These are phyloP conservation scores for Digitaria exilis DNA, from an alignment of 202 grass and related monocot genomes.

Conservation along the genomic window DNA sequence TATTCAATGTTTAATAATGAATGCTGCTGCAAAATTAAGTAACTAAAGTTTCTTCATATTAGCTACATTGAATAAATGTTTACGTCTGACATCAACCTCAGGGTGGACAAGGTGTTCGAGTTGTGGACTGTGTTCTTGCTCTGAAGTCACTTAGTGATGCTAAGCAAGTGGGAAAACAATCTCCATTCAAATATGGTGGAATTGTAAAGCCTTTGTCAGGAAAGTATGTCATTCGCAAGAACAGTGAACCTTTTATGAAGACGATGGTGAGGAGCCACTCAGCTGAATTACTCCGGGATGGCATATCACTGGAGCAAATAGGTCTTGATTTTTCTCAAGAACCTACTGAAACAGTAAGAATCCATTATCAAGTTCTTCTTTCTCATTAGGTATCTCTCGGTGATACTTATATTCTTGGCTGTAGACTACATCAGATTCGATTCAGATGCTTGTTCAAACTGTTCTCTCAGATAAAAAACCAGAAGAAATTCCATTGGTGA, in stretches of 20 bases:
- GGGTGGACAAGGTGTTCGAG: conserved; percentile 86
- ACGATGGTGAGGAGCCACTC: conserved; percentile 70
- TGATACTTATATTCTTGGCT: conserved; percentile 29
- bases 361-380: conserved; percentile 29
- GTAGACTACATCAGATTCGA: conserved; percentile 69
- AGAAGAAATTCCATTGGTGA: conserved; percentile 84
- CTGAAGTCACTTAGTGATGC: conserved; percentile 74
- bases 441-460: conserved; percentile 67
- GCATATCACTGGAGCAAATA: conserved; percentile 65
- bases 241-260: conserved; percentile 81
- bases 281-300: conserved; percentile 58
- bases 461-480: conserved; percentile 85
- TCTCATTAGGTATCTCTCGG: background rate
- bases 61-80: background rate
- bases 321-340: conserved; percentile 60
- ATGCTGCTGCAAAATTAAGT: conserved; percentile 5
- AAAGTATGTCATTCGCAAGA: conserved; percentile 69
- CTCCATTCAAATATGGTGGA: conserved; percentile 65
- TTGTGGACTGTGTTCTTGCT: conserved; percentile 82
- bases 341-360: conserved; percentile 67
- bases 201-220: conserved; percentile 54
- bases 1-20: conserved; percentile 24
- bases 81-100: conserved; percentile 32
- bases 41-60: conserved; percentile 12
- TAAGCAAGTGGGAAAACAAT: conserved; percentile 59